Percentiles rank a stretch among this genome's conserved stretches.
Conservation (phyloP, 2,329 filamentous ascomycete genomes). For the Fonsecaea multimorphosa region DNA sequence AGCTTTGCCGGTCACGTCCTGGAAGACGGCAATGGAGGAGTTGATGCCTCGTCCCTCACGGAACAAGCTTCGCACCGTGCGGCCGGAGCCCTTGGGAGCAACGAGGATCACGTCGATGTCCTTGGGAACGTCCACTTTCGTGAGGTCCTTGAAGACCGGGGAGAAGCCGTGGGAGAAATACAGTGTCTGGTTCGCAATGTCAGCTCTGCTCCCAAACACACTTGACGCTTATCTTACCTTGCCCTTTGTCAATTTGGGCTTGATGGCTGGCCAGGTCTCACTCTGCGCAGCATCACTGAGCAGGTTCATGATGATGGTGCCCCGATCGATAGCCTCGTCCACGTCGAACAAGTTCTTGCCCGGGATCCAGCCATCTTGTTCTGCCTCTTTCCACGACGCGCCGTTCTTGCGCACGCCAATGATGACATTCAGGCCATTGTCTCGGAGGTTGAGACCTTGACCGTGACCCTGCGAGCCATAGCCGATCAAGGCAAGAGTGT, state of each 20-base stretch:
- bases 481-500: conserved; percentile 97
- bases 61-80: conserved; percentile 98
- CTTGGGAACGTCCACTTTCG: conserved; percentile 94
- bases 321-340: conserved; percentile 90
- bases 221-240: conserved; percentile 69
- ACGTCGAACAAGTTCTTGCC: conserved; percentile 99
- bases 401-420: conserved; percentile 98
- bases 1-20: conserved; percentile 97
- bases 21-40: conserved; percentile 97
- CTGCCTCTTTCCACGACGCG: conserved; percentile 96
- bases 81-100: conserved; percentile 97
- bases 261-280: conserved; percentile 98
- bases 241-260: conserved; percentile 97
- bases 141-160: conserved; percentile 98
- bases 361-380: conserved; percentile 96
- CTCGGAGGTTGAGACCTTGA: conserved; percentile 98
- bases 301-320: conserved; percentile 98
- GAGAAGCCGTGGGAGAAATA: conserved; percentile 99
- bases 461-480: conserved; percentile 99
- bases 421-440: conserved; percentile 99
- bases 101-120: conserved; percentile 99
- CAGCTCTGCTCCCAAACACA: neutral
- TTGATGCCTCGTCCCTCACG: conserved; percentile 99
- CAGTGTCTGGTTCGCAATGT: conserved; percentile 71
- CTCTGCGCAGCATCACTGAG: conserved; percentile 96